These are phyloP conservation scores for Waltergamsia citrina DNA, from an alignment of 2,329 filamentous ascomycete genomes.

Conservation along the genomic window DNA sequence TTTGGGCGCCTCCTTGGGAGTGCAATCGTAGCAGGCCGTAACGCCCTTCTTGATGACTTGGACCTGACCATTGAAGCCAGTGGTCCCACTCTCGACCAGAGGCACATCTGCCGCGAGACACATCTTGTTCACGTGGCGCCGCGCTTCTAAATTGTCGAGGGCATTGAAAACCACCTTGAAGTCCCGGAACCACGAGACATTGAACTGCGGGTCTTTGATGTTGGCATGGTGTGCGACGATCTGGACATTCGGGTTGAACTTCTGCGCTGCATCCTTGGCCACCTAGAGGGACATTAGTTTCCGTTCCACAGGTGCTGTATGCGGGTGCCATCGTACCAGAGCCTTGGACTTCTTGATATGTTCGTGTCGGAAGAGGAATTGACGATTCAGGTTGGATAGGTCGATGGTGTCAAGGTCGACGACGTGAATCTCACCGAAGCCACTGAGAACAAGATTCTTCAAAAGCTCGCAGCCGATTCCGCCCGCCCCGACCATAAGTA, in stretches of 20 bases:
- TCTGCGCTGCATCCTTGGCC: slow-evolving; percentile 81
- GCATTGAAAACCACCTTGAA: slow-evolving; percentile 94
- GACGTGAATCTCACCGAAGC: slow-evolving; percentile 88
- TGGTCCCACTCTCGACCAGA: slow-evolving; percentile 92
- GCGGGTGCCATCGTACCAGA: slow-evolving; percentile 50
- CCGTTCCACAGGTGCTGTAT: no score
- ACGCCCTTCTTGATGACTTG: slow-evolving; percentile 89
- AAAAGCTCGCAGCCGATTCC: slow-evolving; percentile 96
- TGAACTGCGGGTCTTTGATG: slow-evolving; percentile 84
- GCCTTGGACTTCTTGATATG: slow-evolving; percentile 98
- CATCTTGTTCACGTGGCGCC: slow-evolving; percentile 95
- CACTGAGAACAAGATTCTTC: slow-evolving; percentile 88
- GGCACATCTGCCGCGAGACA: slow-evolving; percentile 86
- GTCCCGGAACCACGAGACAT: slow-evolving; percentile 74
- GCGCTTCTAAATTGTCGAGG: slow-evolving; percentile 87
- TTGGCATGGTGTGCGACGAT: slow-evolving; percentile 88
- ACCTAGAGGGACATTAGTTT: slow-evolving; percentile 61
- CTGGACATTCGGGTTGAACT: slow-evolving; percentile 81
- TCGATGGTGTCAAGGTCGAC: slow-evolving; percentile 98
- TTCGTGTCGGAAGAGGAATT: slow-evolving; percentile 92
- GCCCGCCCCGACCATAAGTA: slow-evolving; percentile 91
- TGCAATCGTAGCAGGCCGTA: slow-evolving; percentile 96
- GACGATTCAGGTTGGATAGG: slow-evolving; percentile 91
- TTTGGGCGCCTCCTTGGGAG: slow-evolving; percentile 80
- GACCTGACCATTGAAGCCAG: slow-evolving; percentile 94